A percentile compares a stretch with the other conserved stretches of the same genome.
Evolutionary conservation across 768 basidiomycete species (phyloP).

Genomic region (Rhodosporidiobolus sp.): DNA sequence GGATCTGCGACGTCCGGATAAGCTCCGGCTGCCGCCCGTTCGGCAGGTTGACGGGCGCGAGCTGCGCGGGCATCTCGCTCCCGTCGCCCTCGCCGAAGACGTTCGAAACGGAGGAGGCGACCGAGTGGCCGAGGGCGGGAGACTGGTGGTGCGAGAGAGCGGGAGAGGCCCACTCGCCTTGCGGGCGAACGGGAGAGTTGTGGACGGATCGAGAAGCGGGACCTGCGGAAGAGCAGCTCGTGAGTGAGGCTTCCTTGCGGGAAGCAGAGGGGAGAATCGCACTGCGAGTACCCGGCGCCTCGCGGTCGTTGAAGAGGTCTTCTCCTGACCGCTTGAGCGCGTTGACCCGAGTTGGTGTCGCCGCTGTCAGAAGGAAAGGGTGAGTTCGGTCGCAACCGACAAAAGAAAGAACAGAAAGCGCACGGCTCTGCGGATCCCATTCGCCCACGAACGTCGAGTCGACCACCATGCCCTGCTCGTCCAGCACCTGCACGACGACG

Average conservation of each 20-base stretch:
- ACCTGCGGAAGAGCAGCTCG: background rate
- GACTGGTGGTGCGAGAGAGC: background rate
- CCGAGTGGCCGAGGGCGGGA: background rate
- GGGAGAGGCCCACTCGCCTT: constrained; percentile 16
- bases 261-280: background rate
- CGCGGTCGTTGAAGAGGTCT: constrained; percentile 17
- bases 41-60: background rate
- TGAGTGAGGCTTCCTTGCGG: background rate
- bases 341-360: constrained; percentile 2
- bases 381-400: background rate
- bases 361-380: background rate
- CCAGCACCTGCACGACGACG: constrained; percentile 22
- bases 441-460: constrained; percentile 33
- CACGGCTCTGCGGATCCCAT: constrained; percentile 21
- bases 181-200: constrained; percentile 1
- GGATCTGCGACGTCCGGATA: constrained; percentile 37
- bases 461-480: constrained; percentile 3
- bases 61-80: background rate
- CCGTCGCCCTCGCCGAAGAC: background rate
- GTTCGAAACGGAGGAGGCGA: background rate
- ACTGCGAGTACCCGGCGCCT: constrained; percentile 21
- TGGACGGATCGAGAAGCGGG: background rate
- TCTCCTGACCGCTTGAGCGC: constrained; percentile 29
- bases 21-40: constrained; percentile 31
- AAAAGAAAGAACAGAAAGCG: background rate